These are phyloP conservation scores for Phialophora chinensis DNA, from an alignment of 2,329 filamentous ascomycete species.

Conservation along the genomic window DNA sequence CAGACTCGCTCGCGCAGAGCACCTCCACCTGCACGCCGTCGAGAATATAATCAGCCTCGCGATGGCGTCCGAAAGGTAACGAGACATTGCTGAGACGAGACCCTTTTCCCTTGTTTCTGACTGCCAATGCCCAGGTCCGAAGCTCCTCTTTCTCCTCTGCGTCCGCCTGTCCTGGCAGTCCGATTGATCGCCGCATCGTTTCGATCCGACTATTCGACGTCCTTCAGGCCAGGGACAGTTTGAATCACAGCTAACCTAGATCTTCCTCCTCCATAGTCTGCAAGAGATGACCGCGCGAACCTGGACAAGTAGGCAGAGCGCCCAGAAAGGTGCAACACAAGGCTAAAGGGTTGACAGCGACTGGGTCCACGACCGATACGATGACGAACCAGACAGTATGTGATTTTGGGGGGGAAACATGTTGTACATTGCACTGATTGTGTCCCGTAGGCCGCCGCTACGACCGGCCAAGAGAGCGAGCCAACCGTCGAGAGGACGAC, in stretches of 20 bases:
- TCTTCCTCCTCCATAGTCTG: conserved; percentile 51
- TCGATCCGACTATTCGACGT: conserved; percentile 43
- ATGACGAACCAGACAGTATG: conserved; percentile 67
- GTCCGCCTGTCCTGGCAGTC: conserved; percentile 31
- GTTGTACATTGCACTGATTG: conserved; percentile 41
- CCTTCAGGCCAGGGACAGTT: conserved; percentile 44
- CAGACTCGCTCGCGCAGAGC: conserved; percentile 44
- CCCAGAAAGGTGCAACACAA: conserved; percentile 22
- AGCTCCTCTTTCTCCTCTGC: conserved; percentile 33
- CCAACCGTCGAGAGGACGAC: conserved; percentile 41
- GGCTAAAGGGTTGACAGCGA: conserved; percentile 61
- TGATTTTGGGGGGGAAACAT: background rate
- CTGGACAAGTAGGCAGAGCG: conserved; percentile 50
- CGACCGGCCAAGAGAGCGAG: conserved; percentile 29
- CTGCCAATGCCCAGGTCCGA: conserved; percentile 29
- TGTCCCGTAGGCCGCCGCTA: conserved; percentile 34
- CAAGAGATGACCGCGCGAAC: conserved; percentile 53
- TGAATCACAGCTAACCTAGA: conserved; percentile 54
- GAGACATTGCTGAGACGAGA: conserved; percentile 41
- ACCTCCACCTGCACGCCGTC: conserved; percentile 45
- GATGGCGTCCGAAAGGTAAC: conserved; percentile 89
- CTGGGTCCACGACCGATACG: conserved; percentile 92
- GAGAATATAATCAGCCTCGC: conserved; percentile 67
- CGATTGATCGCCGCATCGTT: conserved; percentile 35
- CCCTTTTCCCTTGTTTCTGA: conserved; percentile 49